phyloP scores from a whole-genome alignment of 83 land plant species.

The Diphasiastrum complanatum region DNA sequence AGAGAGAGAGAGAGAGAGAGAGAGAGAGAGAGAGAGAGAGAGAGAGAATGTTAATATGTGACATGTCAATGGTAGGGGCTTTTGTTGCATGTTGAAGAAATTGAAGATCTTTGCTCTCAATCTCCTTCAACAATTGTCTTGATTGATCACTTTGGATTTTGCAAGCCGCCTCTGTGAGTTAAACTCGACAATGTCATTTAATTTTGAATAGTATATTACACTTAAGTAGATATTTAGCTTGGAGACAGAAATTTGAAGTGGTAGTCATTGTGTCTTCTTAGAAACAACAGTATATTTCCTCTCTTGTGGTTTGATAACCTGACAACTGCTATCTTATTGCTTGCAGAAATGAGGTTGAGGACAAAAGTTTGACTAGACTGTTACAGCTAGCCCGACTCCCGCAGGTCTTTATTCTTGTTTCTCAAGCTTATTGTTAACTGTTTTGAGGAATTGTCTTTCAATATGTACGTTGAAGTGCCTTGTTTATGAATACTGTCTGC shows the following conservation, averaged over 20 bases:
- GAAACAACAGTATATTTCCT: not conserved
- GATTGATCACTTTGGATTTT: constrained; percentile 86
- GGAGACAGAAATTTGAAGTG: too few species aligned
- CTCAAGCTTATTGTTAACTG: too few species aligned
- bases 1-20: too few species aligned
- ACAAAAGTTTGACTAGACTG: constrained; percentile 37
- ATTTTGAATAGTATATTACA: too few species aligned
- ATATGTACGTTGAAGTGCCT: too few species aligned
- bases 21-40: too few species aligned
- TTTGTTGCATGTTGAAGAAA: constrained; percentile 57
- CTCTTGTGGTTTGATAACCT: not conserved
- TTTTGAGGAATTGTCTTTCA: too few species aligned
- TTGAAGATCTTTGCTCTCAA: constrained; percentile 55
- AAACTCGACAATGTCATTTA: not conserved
- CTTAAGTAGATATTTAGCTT: too few species aligned
- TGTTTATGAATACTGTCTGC: too few species aligned
- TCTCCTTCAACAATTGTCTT: constrained; percentile 67
- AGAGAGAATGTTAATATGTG: not conserved
- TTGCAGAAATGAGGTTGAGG: constrained; percentile 57
- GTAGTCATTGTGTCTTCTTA: too few species aligned
- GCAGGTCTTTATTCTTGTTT: constrained; percentile 49
- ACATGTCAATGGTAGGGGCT: constrained; percentile 53
- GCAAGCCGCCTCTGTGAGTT: constrained; percentile 77
- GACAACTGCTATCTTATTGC: not conserved
- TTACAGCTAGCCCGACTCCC: constrained; percentile 60